A percentile compares a stretch with the other conserved stretches of the same genome.
Evolutionary conservation across 2,329 filamentous ascomycete species (phyloP).

Genomic region (Fusarium zealandicum): DNA sequence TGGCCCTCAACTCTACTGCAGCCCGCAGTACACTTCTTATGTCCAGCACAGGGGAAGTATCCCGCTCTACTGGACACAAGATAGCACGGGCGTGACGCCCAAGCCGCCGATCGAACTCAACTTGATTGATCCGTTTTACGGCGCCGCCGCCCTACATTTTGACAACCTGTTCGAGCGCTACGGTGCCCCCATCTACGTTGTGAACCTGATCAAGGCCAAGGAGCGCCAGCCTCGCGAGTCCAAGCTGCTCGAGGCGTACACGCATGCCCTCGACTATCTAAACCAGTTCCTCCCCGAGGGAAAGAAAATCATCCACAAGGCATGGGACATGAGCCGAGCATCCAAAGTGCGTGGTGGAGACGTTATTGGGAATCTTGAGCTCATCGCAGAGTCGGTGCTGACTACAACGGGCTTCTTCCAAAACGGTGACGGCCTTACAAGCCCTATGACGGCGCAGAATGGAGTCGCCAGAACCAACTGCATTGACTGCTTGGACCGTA

Average conservation of each 20-base stretch:
- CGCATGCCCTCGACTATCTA: constrained; percentile 85
- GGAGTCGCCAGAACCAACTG: constrained; percentile 95
- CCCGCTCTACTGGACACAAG: constrained; percentile 96
- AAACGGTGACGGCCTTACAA: constrained; percentile 78
- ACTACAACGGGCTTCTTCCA: constrained; percentile 91
- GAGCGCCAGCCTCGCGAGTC: constrained; percentile 91
- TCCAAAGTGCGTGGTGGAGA: constrained; percentile 92
- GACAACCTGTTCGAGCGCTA: constrained; percentile 94
- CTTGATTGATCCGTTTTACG: constrained; percentile 95
- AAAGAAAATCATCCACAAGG: constrained; percentile 90
- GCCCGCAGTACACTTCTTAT: constrained; percentile 92
- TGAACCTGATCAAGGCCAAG: constrained; percentile 89
- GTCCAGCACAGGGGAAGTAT: constrained; percentile 97
- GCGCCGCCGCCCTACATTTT: constrained; percentile 91
- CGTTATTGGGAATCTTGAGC: constrained; percentile 90
- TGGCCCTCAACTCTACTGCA: constrained; percentile 83
- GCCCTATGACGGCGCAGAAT: constrained; percentile 76
- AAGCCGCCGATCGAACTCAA: constrained; percentile 97
- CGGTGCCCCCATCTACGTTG: constrained; percentile 86
- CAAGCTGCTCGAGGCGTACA: constrained; percentile 87
- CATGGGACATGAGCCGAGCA: constrained; percentile 97
- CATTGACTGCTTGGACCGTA: constrained; percentile 96
- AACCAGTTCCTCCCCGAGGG: constrained; percentile 89
- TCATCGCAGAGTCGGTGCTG: constrained; percentile 87
- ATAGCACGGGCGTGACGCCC: constrained; percentile 91